Evolutionary conservation across 116 monocot genomes (phyloP).

Genomic region (Trichopus zeylanicus): DNA sequence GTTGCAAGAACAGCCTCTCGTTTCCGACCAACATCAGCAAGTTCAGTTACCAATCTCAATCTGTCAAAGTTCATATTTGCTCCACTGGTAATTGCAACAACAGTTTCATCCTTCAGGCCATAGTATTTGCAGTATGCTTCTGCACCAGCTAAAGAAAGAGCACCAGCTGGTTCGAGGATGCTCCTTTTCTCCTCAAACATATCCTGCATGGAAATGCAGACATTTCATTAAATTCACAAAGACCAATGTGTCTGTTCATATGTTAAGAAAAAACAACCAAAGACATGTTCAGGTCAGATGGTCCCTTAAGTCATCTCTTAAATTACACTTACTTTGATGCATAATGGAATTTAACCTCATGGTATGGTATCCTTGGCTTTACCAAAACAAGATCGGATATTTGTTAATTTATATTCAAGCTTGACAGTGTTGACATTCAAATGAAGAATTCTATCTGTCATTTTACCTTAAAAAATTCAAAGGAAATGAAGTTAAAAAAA

Average conservation of each 20-base stretch:
- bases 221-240: not conserved
- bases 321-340: too few relatives aligned
- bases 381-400: too few relatives aligned
- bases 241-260: not conserved
- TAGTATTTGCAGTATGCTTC: slow-evolving; percentile 96
- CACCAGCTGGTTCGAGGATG: slow-evolving; percentile 91
- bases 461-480: too few relatives aligned
- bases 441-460: too few relatives aligned
- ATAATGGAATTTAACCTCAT: too few relatives aligned
- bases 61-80: slow-evolving; percentile 97
- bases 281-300: too few relatives aligned
- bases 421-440: too few relatives aligned
- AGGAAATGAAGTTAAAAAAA: too few relatives aligned
- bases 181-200: slow-evolving; percentile 99
- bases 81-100: slow-evolving; percentile 89
- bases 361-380: too few relatives aligned
- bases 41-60: slow-evolving; percentile 75
- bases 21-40: slow-evolving; percentile 92
- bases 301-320: too few relatives aligned
- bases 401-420: too few relatives aligned
- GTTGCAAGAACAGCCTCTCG: slow-evolving; percentile 84
- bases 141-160: slow-evolving; percentile 78
- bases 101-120: slow-evolving; percentile 54
- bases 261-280: not conserved
- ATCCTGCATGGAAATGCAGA: slow-evolving; percentile 35